phyloP scores from a whole-genome alignment of 1,139 yeast species.

The Groenewaldozyma auringiensis region DNA sequence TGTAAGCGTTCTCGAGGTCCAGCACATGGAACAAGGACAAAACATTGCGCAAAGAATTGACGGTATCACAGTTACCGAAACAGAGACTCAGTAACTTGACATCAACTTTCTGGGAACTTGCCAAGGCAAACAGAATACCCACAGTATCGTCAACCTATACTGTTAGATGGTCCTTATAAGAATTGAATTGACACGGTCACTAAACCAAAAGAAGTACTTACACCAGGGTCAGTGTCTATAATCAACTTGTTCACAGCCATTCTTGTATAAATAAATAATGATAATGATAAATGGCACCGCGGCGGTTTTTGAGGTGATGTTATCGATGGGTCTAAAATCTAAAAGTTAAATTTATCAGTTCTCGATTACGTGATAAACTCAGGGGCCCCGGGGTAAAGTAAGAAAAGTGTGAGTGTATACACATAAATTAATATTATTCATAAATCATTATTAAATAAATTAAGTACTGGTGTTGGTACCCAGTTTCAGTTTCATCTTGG shows the following conservation, averaged over 20 bases:
- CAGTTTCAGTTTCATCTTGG: slow-evolving; percentile 1
- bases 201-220: slow-evolving; percentile 10
- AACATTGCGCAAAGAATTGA: slow-evolving; percentile 31
- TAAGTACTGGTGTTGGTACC: neutral
- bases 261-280: too few relatives aligned
- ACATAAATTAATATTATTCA: too few relatives aligned
- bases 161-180: neutral
- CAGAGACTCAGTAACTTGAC: slow-evolving; percentile 34
- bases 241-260: slow-evolving; percentile 21
- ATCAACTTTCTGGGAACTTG: slow-evolving; percentile 25
- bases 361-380: too few relatives aligned
- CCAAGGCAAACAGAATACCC: slow-evolving; percentile 33
- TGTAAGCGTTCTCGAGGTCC: slow-evolving; percentile 27
- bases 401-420: neutral
- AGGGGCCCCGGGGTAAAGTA: too few relatives aligned
- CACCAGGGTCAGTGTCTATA: slow-evolving; percentile 38
- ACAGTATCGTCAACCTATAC: slow-evolving; percentile 34
- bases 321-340: too few relatives aligned
- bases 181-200: neutral
- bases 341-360: too few relatives aligned
- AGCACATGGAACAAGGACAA: slow-evolving; percentile 33
- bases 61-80: slow-evolving; percentile 35
- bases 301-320: too few relatives aligned
- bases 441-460: too few relatives aligned
- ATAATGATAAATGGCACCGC: too few relatives aligned